Evolutionary conservation across 1,284 basidiomycete species (phyloP).

Genomic region (Veloboletus limbatus): DNA sequence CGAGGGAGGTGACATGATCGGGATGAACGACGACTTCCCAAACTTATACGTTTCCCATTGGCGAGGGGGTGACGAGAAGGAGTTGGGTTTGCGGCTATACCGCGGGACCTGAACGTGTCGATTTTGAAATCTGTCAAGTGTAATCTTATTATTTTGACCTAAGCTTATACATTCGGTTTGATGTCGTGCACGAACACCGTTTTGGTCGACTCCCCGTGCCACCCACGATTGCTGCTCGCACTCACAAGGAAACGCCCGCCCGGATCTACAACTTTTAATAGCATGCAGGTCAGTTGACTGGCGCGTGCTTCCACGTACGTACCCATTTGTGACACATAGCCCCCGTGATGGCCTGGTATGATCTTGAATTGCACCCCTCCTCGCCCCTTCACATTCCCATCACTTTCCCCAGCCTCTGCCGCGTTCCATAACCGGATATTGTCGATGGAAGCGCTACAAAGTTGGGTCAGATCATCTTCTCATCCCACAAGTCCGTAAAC

Average conservation of each 20-base stretch:
- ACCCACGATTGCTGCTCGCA: constrained; percentile 92
- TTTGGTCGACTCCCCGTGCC: constrained; percentile 87
- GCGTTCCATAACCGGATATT: constrained; percentile 96
- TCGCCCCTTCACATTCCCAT: constrained; percentile 54
- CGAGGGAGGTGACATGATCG: constrained; percentile 20
- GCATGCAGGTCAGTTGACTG: constrained; percentile 22
- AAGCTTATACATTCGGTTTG: constrained; percentile 43
- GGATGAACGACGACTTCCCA: constrained; percentile 11
- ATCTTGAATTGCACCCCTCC: constrained; percentile 88
- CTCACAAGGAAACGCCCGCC: constrained; percentile 84
- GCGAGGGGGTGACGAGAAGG: constrained; percentile 34
- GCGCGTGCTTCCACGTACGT: constrained; percentile 40
- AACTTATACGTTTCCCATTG: constrained; percentile 32
- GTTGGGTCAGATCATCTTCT: constrained; percentile 23
- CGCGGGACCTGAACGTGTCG: constrained; percentile 31
- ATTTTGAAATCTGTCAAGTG: constrained; percentile 32
- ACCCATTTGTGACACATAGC: constrained; percentile 89
- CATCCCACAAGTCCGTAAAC: constrained; percentile 19
- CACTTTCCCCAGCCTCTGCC: constrained; percentile 67
- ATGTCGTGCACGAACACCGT: constrained; percentile 91
- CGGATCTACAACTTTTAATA: constrained; percentile 76
- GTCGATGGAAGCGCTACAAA: constrained; percentile 80
- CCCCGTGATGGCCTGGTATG: constrained; percentile 95
- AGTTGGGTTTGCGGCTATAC: constrained; percentile 31
- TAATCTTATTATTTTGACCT: too few species aligned